A percentile compares a stretch with the other conserved stretches of the same genome.
phyloP scores from a whole-genome alignment of 2,329 filamentous ascomycete species.

The Fusarium sacchari region DNA sequence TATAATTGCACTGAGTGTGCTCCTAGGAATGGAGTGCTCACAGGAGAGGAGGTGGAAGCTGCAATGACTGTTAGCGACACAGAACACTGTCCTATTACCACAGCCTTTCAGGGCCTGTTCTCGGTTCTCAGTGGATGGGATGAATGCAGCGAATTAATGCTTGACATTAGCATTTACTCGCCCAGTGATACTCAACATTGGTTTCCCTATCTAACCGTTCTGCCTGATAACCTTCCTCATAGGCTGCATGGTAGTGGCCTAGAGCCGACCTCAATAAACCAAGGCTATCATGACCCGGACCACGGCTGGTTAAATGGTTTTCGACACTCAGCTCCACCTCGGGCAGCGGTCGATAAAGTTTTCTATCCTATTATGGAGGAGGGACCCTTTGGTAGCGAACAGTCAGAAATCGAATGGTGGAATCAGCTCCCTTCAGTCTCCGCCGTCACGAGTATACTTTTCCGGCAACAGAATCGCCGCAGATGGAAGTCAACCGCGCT shows the following conservation, averaged over 20 bases:
- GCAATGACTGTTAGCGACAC: not conserved
- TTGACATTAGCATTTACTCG: constrained; percentile 50
- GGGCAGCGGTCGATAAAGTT: not conserved
- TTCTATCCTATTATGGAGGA: not conserved
- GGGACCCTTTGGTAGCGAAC: too few relatives aligned
- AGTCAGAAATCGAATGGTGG: constrained; percentile 46
- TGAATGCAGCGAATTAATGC: constrained; percentile 39
- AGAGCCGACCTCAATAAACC: not conserved
- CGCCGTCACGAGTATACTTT: constrained; percentile 45
- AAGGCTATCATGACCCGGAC: not conserved
- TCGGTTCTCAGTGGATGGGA: constrained; percentile 47
- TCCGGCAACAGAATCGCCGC: constrained; percentile 49
- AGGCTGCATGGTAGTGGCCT: not conserved
- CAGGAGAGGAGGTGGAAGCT: not conserved
- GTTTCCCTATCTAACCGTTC: not conserved
- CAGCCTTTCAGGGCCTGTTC: constrained; percentile 42
- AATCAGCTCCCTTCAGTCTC: constrained; percentile 46
- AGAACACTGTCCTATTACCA: constrained; percentile 50
- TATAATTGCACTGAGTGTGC: not conserved
- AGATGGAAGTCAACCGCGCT: constrained; percentile 47
- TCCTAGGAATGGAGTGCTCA: not conserved
- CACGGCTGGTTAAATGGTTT: not conserved
- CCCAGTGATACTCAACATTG: constrained; percentile 40
- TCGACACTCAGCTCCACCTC: constrained; percentile 11
- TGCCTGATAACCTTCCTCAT: not conserved